Evolutionary conservation across 1,284 basidiomycete genomes (phyloP), one percentile per base, ranked within the genome.

Genomic region (Stereum hirsutum): DNA sequence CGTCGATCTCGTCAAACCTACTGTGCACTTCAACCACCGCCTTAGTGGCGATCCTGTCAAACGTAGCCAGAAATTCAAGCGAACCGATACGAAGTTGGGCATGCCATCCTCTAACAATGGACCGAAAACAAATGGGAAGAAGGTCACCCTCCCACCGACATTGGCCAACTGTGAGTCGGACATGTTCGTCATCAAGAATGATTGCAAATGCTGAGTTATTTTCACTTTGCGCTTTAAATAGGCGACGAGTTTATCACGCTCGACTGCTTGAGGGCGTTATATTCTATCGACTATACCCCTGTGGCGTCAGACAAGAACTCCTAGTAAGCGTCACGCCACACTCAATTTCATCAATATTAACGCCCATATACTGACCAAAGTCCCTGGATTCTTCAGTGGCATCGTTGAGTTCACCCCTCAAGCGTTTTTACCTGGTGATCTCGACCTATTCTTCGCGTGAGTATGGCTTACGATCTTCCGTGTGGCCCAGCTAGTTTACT

Each of bases 331-430:
- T 46, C 5, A 4, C 17, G 2, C 11, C 12, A 7, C 12, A 26
- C 24, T 15, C 12, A 20, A 6, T n/a, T 7, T 21, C 21, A 14
- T 23, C 2, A 6, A 26, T 14, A 17, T n/a, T n/a, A n/a, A n/a
- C n/a, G n/a, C n/a, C n/a, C n/a, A n/a, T n/a, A n/a, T n/a, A n/a
- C n/a, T n/a, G n/a, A n/a, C n/a, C n/a, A n/a, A n/a, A n/a, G 8
- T 36, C 4, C 35, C 39, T 7, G 33, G 31, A 26, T 28, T 8
- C 15, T 12, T 39, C 31, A 10, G 3, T 19, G 27, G 10, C 5
- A 37, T n/a, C 73, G 74, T 69, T 43, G 73, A 75, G 48, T 72
- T 67, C 48, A 68, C 68, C 6, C 74, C 74, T 1, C 66, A 73
- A 46, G 56, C 72, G 2, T 75, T 65, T 50, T 47, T 64, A n/a